Conservation (phyloP, 2,329 filamentous ascomycete species). For the Nigrograna mackinnonii region DNA sequence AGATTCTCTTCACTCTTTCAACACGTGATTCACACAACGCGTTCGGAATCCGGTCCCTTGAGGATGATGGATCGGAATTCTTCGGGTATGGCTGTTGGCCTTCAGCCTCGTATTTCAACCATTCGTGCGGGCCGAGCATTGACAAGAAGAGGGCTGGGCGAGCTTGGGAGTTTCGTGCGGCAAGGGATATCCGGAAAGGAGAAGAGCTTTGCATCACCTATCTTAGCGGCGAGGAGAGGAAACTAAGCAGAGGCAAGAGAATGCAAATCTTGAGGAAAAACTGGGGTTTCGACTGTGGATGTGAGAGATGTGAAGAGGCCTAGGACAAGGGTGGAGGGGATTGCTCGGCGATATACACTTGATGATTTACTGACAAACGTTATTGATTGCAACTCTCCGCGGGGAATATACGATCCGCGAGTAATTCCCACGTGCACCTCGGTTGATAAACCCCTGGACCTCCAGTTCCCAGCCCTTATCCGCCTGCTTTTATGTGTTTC, state of each 20-base stretch:
- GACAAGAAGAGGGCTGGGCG: conserved; percentile 45
- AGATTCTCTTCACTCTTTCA: conserved; percentile 38
- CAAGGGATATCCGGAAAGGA: conserved; percentile 37
- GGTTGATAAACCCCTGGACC: no score
- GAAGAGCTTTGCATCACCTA: conserved; percentile 54
- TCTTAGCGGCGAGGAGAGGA: conserved; percentile 51
- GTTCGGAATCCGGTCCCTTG: conserved; percentile 50
- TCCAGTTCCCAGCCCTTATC: no score
- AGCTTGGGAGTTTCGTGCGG: conserved; percentile 46
- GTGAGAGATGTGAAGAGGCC: conserved; percentile 42
- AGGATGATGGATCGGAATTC: conserved; percentile 52
- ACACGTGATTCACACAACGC: conserved; percentile 50
- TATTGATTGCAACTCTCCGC: no score
- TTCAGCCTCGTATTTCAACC: conserved; percentile 53
- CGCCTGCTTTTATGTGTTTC: no score
- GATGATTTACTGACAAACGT: no score
- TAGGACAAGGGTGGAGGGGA: no score
- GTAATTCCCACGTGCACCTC: no score
- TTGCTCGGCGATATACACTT: no score
- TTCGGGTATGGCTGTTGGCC: conserved; percentile 54
- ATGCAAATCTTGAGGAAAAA: conserved; percentile 41
- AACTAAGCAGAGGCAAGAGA: conserved; percentile 38
- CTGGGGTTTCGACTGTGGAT: conserved; percentile 53
- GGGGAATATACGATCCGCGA: no score
- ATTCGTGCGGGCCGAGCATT: conserved; percentile 50